These are phyloP conservation scores for Suillus paluster DNA, from an alignment of 768 basidiomycete genomes.

Conservation along the genomic window DNA sequence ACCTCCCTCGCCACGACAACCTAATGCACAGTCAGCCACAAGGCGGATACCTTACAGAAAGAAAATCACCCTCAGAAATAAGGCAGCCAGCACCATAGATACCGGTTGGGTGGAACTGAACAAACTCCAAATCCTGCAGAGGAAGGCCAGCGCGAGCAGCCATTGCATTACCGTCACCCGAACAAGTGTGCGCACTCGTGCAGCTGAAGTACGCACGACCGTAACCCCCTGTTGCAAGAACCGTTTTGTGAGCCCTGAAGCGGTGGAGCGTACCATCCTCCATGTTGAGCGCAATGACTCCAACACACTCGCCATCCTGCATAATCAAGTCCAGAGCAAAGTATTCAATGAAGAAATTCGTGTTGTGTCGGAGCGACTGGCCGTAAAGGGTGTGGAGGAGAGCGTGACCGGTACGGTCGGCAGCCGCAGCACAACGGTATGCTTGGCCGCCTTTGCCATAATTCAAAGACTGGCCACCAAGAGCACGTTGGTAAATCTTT, in stretches of 20 bases:
- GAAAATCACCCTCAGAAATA: slow-evolving; percentile 86
- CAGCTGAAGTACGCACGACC: slow-evolving; percentile 98
- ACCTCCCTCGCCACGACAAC: slow-evolving; percentile 98
- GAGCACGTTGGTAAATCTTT: slow-evolving; percentile 99
- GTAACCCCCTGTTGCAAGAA: slow-evolving; percentile 97
- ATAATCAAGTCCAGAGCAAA: slow-evolving; percentile 98
- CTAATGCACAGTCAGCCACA: slow-evolving; percentile 41
- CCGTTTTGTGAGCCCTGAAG: slow-evolving; percentile 98
- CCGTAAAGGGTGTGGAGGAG: slow-evolving; percentile 99
- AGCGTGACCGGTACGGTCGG: slow-evolving; percentile 98
- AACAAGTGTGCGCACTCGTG: slow-evolving; percentile 98
- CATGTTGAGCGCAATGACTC: slow-evolving; percentile 99
- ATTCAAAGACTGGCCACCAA: slow-evolving; percentile 96
- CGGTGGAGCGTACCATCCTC: slow-evolving; percentile 99
- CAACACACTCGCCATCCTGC: slow-evolving; percentile 98
- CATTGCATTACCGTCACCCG: slow-evolving; percentile 99
- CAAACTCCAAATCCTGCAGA: slow-evolving; percentile 96
- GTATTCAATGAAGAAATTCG: slow-evolving; percentile 99
- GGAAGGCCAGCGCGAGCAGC: slow-evolving; percentile 95
- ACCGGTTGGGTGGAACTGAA: slow-evolving; percentile 99
- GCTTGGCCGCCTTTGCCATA: slow-evolving; percentile 99
- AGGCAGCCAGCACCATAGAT: slow-evolving; percentile 99
- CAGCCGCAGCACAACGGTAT: slow-evolving; percentile 97
- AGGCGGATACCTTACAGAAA: slow-evolving; percentile 4
- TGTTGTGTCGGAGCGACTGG: slow-evolving; percentile 97